Base-by-base conservation (phyloP, 495 filamentous ascomycete species). In the Aspergillus asperescens region DNA sequence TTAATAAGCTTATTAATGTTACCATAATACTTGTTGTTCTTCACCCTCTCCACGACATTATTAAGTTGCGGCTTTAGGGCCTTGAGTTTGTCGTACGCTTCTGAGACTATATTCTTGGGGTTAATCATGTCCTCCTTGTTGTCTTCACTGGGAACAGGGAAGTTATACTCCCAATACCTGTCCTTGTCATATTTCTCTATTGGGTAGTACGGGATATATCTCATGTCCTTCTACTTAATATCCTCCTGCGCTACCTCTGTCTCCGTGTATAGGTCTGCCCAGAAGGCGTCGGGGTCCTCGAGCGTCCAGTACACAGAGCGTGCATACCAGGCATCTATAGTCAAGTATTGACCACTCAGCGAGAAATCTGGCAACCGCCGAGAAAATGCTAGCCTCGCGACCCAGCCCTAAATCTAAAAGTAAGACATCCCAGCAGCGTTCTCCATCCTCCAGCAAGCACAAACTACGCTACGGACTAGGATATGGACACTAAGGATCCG, bases 81-180 rank as follows among this genome's bases (percentile, higher is more conserved):
- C 3, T 19, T 47, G 15, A 54, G 43, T 25, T 41, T 48, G 8
- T 29, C 23, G 15, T 23, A 25, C 18, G 51, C 51, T 12, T 34
- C 13, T 0, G 22, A 35, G 23, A 54, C 51, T 0, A 54, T 12
- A 15, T 54, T 43, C 24, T 54, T 48, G n/a, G 51, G 51, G 16
- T 48, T 29, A 4, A 40, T 20, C 43, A 54, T 43, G 23, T 54
- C 51, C 5, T 48, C 42, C 8, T 8, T 22, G 23, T 28, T 7
- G 24, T 47, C 48, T 20, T 37, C 51, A 4, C 27, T 39, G 1
- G 59, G 31, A 9, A 34, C 39, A 12, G 48, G 48, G 38, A 42
- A 51, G 28, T 51, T 42, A 7, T 51, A 42, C 9, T 51, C 48
- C 24, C 27, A 19, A 10, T 42, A 29, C 15, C 28, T 15, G 19